Evolutionary conservation across 2,329 filamentous ascomycete genomes (phyloP).

Genomic region (Coniella vitis): DNA sequence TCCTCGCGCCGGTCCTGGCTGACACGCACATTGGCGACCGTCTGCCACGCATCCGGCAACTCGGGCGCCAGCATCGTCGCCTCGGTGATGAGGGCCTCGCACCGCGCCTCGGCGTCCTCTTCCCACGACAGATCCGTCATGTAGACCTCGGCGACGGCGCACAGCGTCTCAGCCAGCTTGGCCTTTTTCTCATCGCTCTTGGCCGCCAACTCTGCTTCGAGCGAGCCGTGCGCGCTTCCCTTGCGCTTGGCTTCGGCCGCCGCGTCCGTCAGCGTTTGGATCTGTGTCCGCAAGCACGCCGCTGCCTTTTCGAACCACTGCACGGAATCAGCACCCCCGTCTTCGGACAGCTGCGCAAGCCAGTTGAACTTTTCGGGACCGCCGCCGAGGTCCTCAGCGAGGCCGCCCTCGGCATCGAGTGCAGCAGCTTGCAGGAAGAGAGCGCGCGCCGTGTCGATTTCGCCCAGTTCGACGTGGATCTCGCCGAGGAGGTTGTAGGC

Average conservation of each 20-base stretch:
- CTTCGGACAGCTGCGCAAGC: conserved; percentile 80
- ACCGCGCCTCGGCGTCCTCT: conserved; percentile 79
- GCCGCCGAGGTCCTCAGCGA: conserved; percentile 66
- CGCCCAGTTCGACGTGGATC: conserved; percentile 75
- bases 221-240: conserved; percentile 25
- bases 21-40: conserved; percentile 86
- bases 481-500: conserved; percentile 74
- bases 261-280: conserved; percentile 52
- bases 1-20: conserved; percentile 77
- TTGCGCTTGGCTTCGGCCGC: conserved; percentile 30
- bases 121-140: conserved; percentile 98
- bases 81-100: conserved; percentile 84
- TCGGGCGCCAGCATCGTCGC: conserved; percentile 78
- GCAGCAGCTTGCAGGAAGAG: conserved; percentile 68
- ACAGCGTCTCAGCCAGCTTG: conserved; percentile 86
- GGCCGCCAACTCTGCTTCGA: conserved; percentile 44
- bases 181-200: conserved; percentile 69
- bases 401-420: conserved; percentile 68
- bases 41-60: conserved; percentile 86
- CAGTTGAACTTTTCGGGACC: conserved; percentile 93
- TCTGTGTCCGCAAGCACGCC: conserved; percentile 62
- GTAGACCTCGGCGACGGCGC: conserved; percentile 91
- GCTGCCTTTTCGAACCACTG: conserved; percentile 66
- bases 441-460: conserved; percentile 65
- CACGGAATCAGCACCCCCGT: conserved; percentile 60